phyloP scores from a whole-genome alignment of 768 basidiomycete species.

The Rhodotorula taiwanensis region DNA sequence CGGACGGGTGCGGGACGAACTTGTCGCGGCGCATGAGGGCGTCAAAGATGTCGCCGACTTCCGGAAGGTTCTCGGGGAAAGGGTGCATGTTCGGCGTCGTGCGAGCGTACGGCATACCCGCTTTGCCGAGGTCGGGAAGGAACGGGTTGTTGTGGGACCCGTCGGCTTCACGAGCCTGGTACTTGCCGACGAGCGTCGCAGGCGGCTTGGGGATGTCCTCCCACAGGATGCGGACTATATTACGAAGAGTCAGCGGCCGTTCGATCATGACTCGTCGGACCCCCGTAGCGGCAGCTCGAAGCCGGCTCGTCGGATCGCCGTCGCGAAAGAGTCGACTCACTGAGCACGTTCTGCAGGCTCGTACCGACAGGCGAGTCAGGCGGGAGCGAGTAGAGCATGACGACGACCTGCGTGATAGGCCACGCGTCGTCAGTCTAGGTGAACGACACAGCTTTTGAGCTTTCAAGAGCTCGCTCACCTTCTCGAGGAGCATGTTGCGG shows the following conservation, averaged over 20 bases:
- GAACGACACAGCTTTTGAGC: too few relatives aligned
- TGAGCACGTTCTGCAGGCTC: slow-evolving; percentile 6
- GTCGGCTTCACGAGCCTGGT: slow-evolving; percentile 59
- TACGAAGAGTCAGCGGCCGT: too few relatives aligned
- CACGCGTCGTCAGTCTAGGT: too few relatives aligned
- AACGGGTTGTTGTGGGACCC: slow-evolving; percentile 69
- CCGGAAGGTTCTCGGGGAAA: slow-evolving; percentile 49
- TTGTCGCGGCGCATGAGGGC: slow-evolving; percentile 64
- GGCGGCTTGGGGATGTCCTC: slow-evolving; percentile 59
- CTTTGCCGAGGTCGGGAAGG: slow-evolving; percentile 66
- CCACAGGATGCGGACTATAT: slow-evolving; percentile 26
- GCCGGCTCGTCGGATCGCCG: too few relatives aligned
- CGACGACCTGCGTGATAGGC: slow-evolving; percentile 17
- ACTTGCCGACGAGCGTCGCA: slow-evolving; percentile 20
- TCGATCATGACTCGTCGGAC: too few relatives aligned
- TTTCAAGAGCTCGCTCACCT: background rate
- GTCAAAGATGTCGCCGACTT: slow-evolving; percentile 60
- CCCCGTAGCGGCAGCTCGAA: too few relatives aligned
- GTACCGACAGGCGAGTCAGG: slow-evolving; percentile 13
- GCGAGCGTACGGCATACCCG: slow-evolving; percentile 51
- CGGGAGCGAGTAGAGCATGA: slow-evolving; percentile 18
- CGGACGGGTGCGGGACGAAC: slow-evolving; percentile 55
- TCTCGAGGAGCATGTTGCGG: slow-evolving; percentile 16
- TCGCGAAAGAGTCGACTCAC: background rate
- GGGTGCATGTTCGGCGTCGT: slow-evolving; percentile 16